Base-by-base conservation (phyloP, 345 rosid species). In the Gossypium australe region DNA sequence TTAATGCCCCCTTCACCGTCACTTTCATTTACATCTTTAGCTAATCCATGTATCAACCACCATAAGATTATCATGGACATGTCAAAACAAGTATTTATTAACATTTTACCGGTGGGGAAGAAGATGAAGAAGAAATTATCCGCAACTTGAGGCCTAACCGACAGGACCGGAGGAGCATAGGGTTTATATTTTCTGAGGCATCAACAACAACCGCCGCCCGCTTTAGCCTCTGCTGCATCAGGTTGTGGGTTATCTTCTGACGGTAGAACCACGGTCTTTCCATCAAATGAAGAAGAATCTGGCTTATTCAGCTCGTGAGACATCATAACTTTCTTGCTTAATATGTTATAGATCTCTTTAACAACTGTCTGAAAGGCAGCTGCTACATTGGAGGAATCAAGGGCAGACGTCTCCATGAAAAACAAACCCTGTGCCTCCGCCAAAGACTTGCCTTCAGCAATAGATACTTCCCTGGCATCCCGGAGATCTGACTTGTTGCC, bases 311-410 rank as follows among this genome's bases (percentile, higher is more conserved):
- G 81, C 71, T 92, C 98, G 48, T 87, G 90, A 41, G 98, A 88
- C 67, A 82, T 84, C 87, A 88, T 92, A 24, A 92, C 97, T 70
- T 71, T 59, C 63, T 24, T 59, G 63, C 63, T 59, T 74, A 94
- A 72, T 82, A 92, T 94, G 73, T 82, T 78, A 88, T 87, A 92
- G 69, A 94, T 94, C 92, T 94, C 98, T 82, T 82, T 89, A 49
- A 94, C 98, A 53, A 92, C 98, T 0, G 89, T 94, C 84, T 87
- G 88, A 79, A 94, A 94, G n/a, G 98, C 98, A n/a, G 90, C 83
- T 4, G 85, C 73, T 43, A 94, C 98, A 34, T 91, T 94, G 0
- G 97, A 94, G 13, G 98, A 94, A 84, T 94, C 98, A 12, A 94
- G 87, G 61, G 98, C 98, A 0, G 98, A 94, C 58, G 98, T 94